Evolutionary conservation across 805 yeast species (phyloP).

Genomic region (Lachancea meyersii): DNA sequence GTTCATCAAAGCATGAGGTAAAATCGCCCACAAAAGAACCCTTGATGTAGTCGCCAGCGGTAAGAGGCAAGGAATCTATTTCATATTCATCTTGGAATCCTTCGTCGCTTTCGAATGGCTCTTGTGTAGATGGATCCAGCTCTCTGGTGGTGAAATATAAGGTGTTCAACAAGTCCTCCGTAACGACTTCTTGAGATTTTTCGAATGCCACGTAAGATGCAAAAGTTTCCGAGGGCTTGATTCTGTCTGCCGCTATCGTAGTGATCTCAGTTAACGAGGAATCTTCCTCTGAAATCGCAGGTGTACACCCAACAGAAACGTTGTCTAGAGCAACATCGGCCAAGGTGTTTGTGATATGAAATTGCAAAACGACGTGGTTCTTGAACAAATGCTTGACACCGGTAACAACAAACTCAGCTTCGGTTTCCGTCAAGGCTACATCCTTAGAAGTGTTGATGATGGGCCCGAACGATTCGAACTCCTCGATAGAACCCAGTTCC

Average conservation of each 20-base stretch:
- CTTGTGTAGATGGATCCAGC: slow-evolving; percentile 64
- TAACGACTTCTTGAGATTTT: slow-evolving; percentile 47
- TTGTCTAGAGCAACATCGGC: slow-evolving; percentile 70
- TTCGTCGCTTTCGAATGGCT: slow-evolving; percentile 60
- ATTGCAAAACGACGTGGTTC: slow-evolving; percentile 70
- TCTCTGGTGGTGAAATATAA: slow-evolving; percentile 75
- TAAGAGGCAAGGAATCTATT: slow-evolving; percentile 68
- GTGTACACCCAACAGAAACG: slow-evolving; percentile 62
- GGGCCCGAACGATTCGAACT: slow-evolving; percentile 65
- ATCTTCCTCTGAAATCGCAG: slow-evolving; percentile 40
- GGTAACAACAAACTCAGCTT: slow-evolving; percentile 85
- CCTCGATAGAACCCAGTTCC: slow-evolving; percentile 65
- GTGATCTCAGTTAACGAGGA: slow-evolving; percentile 55
- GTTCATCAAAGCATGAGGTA: slow-evolving; percentile 65
- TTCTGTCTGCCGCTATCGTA: slow-evolving; percentile 63
- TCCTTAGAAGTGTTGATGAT: slow-evolving; percentile 63
- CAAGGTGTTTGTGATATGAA: slow-evolving; percentile 77
- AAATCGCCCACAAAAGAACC: slow-evolving; percentile 79
- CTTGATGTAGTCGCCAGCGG: slow-evolving; percentile 70
- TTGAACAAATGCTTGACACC: slow-evolving; percentile 80
- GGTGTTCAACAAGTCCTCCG: slow-evolving; percentile 54
- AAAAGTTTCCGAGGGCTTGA: slow-evolving; percentile 66
- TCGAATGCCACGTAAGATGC: slow-evolving; percentile 71
- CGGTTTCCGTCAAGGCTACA: slow-evolving; percentile 76
- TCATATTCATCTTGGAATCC: slow-evolving; percentile 94